These are phyloP conservation scores for Paraphaeosphaeria minitans DNA, from an alignment of 2,329 filamentous ascomycete genomes.

Conservation along the genomic window DNA sequence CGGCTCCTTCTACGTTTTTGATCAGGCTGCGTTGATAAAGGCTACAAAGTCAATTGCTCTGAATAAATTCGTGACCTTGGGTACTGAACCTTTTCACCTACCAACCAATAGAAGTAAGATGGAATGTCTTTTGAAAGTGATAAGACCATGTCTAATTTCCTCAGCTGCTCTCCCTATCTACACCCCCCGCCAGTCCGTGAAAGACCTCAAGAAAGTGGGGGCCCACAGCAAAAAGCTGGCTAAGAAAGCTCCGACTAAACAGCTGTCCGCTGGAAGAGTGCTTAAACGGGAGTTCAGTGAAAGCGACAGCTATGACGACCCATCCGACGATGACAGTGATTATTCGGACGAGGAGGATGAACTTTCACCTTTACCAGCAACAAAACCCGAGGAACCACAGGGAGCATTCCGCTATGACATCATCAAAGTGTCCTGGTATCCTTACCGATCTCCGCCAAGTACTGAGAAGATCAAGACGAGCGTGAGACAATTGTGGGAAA, in stretches of 20 bases:
- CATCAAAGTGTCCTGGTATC: slow-evolving; percentile 65
- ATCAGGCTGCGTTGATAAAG: slow-evolving; percentile 48
- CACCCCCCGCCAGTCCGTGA: slow-evolving; percentile 51
- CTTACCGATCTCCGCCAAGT: slow-evolving; percentile 56
- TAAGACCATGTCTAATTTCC: slow-evolving; percentile 25
- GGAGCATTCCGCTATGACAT: slow-evolving; percentile 63
- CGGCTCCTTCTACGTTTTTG: slow-evolving; percentile 51
- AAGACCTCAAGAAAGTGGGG: slow-evolving; percentile 51
- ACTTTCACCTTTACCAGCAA: slow-evolving; percentile 59
- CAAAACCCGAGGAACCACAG: slow-evolving; percentile 58
- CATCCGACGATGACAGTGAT: slow-evolving; percentile 56
- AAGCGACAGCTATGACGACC: slow-evolving; percentile 54
- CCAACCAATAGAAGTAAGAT: slow-evolving; percentile 52
- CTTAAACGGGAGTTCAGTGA: slow-evolving; percentile 45
- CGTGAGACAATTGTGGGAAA: slow-evolving; percentile 63
- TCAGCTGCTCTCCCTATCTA: slow-evolving; percentile 51
- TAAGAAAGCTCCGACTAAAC: slow-evolving; percentile 34
- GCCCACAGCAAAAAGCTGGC: slow-evolving; percentile 49
- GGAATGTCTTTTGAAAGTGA: slow-evolving; percentile 5
- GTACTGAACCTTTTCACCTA: slow-evolving; percentile 49
- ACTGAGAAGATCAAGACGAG: slow-evolving; percentile 60
- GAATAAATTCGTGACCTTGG: slow-evolving; percentile 52
- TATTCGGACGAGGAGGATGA: slow-evolving; percentile 61
- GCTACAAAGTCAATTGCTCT: slow-evolving; percentile 52
- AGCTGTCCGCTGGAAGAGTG: slow-evolving; percentile 23